Evolutionary conservation across 169 alveolate species (phyloP), one percentile per base, ranked within the genome.

Genomic region (Cryptosporidium parvum): DNA sequence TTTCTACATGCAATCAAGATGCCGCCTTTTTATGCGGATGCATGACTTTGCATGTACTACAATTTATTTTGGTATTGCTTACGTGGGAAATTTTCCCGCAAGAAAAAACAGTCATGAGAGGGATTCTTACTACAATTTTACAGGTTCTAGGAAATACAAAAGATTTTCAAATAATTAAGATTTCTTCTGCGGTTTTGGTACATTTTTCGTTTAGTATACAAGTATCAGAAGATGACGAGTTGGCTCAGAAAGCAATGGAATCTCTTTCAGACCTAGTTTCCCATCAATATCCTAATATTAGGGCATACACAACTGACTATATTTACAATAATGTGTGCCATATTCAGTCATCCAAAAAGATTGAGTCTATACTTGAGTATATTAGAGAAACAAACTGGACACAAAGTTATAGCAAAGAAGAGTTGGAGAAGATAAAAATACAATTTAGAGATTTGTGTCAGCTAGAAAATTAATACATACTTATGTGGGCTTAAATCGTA

Each of bases 241-340:
- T 80, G 10, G 23, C 35, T 31, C 23, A 35, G 37, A 51, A 37
- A 26, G 69, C 75, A 42, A 39, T 62, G 48, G 37, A 18, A 26
- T 14, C 51, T 6, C 70, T 73, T 53, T 51, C 86, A 35, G 5
- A 0, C 21, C 26, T 73, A 31, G 52, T 73, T 73, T 73, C 86
- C 9, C 86, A 73, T 23, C 53, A 73, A 56, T 80, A 80, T 62
- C 89, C 89, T 1, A 62, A 44, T 61, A 37, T 80, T 80, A 59
- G 89, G 29, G 35, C 51, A 18, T 80, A 62, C n/a, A 65, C 89
- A 16, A 31, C 89, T 5, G 89, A 80, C 23, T 58, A 44, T 80
- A 80, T 80, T 59, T 73, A 73, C 39, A 73, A 73, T 44, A 73
- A 73, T 42, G 31, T 73, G 31, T 73, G 86, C 18, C 70, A 73